Percentiles rank a stretch among this genome's conserved stretches.
These are phyloP conservation scores for Mallotus repandus DNA, from an alignment of 441 rosid species.

Conservation along the genomic window DNA sequence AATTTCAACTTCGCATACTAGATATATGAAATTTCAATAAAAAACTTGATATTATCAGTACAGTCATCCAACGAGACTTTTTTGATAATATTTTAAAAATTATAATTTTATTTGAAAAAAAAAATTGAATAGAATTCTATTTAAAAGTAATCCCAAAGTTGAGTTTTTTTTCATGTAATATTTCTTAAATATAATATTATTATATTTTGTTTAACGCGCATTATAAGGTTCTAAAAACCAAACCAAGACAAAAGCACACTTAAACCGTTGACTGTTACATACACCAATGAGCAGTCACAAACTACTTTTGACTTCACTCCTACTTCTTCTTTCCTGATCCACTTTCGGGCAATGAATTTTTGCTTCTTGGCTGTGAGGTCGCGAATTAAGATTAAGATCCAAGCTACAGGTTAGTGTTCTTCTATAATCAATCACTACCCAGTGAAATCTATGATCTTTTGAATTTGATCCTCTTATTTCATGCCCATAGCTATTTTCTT, in stretches of 20 bases:
- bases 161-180: no score
- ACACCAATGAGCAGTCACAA: constrained; percentile 1
- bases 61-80: no score
- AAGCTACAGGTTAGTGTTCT: constrained; percentile 25
- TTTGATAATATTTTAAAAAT: no score
- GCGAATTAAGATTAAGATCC: neutral
- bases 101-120: no score
- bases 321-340: constrained; percentile 22
- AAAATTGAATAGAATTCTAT: no score
- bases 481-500: constrained; percentile 5
- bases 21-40: no score
- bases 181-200: no score
- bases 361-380: constrained; percentile 11
- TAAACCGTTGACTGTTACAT: constrained; percentile 12
- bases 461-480: neutral
- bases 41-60: no score
- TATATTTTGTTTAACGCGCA: no score
- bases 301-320: constrained; percentile 7
- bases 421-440: neutral
- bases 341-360: neutral
- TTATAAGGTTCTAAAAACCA: neutral
- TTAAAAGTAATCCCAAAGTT: no score
- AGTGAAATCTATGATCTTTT: constrained; percentile 7
- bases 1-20: no score
- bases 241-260: neutral